These are phyloP conservation scores for Malus orientalis DNA, from an alignment of 306 rosid genomes.

Conservation along the genomic window DNA sequence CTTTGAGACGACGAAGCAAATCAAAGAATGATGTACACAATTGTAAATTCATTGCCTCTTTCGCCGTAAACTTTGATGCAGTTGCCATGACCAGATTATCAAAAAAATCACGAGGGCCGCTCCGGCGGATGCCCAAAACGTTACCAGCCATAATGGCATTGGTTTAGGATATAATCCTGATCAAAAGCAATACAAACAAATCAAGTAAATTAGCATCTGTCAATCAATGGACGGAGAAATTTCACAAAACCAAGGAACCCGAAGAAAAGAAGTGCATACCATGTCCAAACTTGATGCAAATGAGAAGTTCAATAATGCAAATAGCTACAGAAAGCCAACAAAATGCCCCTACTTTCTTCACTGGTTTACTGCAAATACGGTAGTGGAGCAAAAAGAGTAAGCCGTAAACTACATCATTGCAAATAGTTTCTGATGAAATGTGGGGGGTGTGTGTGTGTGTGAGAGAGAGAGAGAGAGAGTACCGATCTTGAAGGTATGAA, in stretches of 20 bases:
- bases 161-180: constrained; percentile 83
- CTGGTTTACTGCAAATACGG: constrained; percentile 54
- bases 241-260: neutral
- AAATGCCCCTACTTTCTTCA: constrained; percentile 93
- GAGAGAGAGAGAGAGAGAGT: constrained; percentile 28
- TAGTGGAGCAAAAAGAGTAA: neutral
- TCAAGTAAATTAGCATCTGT: neutral
- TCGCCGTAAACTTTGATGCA: constrained; percentile 52
- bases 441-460: neutral
- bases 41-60: constrained; percentile 52
- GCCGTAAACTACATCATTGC: neutral
- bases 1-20: constrained; percentile 40
- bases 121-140: constrained; percentile 63
- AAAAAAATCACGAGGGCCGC: constrained; percentile 42
- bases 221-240: neutral
- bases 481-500: constrained; percentile 96
- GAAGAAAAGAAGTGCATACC: constrained; percentile 34
- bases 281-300: constrained; percentile 92
- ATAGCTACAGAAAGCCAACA: constrained; percentile 99
- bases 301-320: constrained; percentile 92
- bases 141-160: constrained; percentile 83
- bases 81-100: constrained; percentile 73
- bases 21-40: constrained; percentile 49
- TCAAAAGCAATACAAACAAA: neutral
- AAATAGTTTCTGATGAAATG: neutral